Base-by-base conservation (phyloP, 2,329 filamentous ascomycete species). In the Sodiomyces alkalinus region DNA sequence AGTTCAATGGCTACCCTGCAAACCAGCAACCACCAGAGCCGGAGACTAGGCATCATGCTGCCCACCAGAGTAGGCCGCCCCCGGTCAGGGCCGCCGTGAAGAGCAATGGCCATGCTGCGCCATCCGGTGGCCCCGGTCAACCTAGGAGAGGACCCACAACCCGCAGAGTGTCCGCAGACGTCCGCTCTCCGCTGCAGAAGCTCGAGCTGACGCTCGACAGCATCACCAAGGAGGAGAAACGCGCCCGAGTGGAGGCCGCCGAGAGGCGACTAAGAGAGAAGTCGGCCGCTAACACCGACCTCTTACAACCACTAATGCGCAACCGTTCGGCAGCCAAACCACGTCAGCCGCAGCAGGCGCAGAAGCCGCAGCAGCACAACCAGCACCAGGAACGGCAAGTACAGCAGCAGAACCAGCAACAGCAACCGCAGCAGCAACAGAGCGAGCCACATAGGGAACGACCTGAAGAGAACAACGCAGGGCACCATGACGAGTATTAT, bases 221-320 rank as follows among this genome's bases (percentile, higher is more conserved):
- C 54, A 87, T 94, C 52, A 93, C 80, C 50, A 96, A 94, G 51
- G 86, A 94, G 55, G 86, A 94, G 53, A 92, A 92, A 52, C 70
- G 87, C 38, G 83, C 85, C 7, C 69, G 82, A 26, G 73, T 87
- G 4, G 70, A 85, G 47, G 80, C 87, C 42, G 83, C 83, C 5
- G 87, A 94, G 49, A 64, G 74, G 40, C 68, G 70, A 23, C 68
- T 76, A 12, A 69, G 74, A 40, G 75, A 87, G 44, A 64, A 62
- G 40, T 60, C 58, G 9, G 62, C 62, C 20, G 49, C 54, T 15
- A 31, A 36, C 30, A 32, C 37, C 4, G 27, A 39, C 38, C 39
- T 37, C 12, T 29, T 37, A 13, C 33, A 36, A 17, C 27, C 27
- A 3, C n/a, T n/a, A n/a, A n/a, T n/a, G n/a, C n/a, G n/a, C n/a